Conservation (phyloP, 2,329 filamentous ascomycete species). For the Pseudopyrenochaeta lycopersici region DNA sequence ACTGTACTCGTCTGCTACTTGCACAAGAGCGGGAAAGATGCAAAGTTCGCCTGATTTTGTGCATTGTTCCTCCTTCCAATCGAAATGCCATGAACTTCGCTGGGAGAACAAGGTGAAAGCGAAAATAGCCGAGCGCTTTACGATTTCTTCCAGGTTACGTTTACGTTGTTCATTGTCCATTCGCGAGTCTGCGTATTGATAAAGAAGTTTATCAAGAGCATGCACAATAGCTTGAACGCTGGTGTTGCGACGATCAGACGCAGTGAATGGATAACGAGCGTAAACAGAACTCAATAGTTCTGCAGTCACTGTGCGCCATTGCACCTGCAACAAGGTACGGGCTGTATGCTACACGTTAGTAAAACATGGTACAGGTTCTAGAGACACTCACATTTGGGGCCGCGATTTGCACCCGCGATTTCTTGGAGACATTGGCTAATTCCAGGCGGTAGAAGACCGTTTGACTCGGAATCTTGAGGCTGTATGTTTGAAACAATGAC, state of each 20-base stretch:
- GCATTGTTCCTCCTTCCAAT: slow-evolving; percentile 38
- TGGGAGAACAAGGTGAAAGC: slow-evolving; percentile 50
- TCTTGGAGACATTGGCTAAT: slow-evolving; percentile 28
- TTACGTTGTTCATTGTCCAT: slow-evolving; percentile 38
- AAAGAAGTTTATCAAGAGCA: slow-evolving; percentile 37
- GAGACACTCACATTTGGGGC: slow-evolving; percentile 22
- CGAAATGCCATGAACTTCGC: slow-evolving; percentile 43
- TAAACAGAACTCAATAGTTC: slow-evolving; percentile 39
- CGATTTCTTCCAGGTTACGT: slow-evolving; percentile 44
- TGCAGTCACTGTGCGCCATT: slow-evolving; percentile 45
- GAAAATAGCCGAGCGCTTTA: slow-evolving; percentile 45
- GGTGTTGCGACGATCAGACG: slow-evolving; percentile 31
- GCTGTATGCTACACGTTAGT: slow-evolving; percentile 14
- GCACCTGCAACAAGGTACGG: slow-evolving; percentile 25
- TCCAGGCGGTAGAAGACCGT: slow-evolving; percentile 40
- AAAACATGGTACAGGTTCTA: background rate
- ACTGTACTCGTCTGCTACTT: slow-evolving; percentile 42
- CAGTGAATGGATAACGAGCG: slow-evolving; percentile 31
- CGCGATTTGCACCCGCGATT: slow-evolving; percentile 15
- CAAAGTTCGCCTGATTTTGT: slow-evolving; percentile 39
- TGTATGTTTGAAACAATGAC: slow-evolving; percentile 34
- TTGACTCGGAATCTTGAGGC: too few species aligned
- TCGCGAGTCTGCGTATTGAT: slow-evolving; percentile 35
- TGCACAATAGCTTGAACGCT: slow-evolving; percentile 31
- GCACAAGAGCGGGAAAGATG: slow-evolving; percentile 47